These are phyloP conservation scores for Fusarium falciforme DNA, from an alignment of 2,329 filamentous ascomycete genomes.

Conservation along the genomic window DNA sequence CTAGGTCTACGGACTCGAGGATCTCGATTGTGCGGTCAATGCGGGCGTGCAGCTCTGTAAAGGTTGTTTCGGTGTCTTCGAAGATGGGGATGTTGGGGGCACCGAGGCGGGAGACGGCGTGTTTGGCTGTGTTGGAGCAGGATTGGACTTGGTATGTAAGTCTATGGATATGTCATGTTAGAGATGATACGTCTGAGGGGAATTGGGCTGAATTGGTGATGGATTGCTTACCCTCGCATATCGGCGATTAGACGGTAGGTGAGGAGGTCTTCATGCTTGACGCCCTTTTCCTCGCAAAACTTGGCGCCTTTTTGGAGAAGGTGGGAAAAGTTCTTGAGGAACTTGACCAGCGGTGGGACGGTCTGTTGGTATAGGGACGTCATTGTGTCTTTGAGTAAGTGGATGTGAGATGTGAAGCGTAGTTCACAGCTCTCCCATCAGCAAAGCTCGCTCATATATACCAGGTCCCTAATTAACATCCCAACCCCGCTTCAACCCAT, in stretches of 20 bases:
- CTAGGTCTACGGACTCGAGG: conserved; percentile 46
- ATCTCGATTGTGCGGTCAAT: conserved; percentile 41
- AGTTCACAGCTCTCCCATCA: not conserved
- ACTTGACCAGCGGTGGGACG: conserved; percentile 45
- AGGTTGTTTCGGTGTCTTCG: conserved; percentile 42
- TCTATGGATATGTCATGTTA: not conserved
- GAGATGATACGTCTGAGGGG: not conserved
- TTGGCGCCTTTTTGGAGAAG: conserved; percentile 38
- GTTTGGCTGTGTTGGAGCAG: conserved; percentile 43
- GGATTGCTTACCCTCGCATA: conserved; percentile 31
- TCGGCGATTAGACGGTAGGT: conserved; percentile 34
- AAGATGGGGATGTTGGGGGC: conserved; percentile 25
- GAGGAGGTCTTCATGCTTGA: conserved; percentile 37
- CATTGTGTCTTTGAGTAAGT: conserved; percentile 15
- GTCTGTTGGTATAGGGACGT: conserved; percentile 40
- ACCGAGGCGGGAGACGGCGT: conserved; percentile 32
- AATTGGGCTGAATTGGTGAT: not conserved
- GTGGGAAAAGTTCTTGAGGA: conserved; percentile 39
- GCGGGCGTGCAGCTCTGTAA: conserved; percentile 46
- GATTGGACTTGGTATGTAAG: conserved; percentile 40
- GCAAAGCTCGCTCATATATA: not conserved
- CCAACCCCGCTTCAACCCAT: not conserved
- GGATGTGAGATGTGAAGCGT: not conserved
- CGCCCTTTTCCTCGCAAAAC: conserved; percentile 31
- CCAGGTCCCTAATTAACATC: not conserved